These are phyloP conservation scores for Toxoplasma gondii DNA, from an alignment of 169 alveolate species.

Conservation along the genomic window DNA sequence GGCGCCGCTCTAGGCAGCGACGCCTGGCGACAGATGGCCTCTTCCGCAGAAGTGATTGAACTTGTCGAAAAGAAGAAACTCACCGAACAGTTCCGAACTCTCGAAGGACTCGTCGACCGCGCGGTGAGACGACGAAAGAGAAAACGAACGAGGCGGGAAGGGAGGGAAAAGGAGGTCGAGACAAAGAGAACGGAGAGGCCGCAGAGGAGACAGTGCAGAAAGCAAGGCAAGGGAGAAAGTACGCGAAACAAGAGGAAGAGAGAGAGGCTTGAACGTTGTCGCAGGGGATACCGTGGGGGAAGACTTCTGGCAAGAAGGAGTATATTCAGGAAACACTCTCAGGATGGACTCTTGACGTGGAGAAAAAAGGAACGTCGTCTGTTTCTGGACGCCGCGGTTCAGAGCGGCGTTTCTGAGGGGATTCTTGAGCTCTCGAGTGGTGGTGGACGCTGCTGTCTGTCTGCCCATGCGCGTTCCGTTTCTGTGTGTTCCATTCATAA, in stretches of 20 bases:
- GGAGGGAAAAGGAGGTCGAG: background rate
- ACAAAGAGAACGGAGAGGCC: background rate
- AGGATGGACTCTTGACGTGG: no score
- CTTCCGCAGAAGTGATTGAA: slow-evolving; percentile 64
- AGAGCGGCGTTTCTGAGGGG: no score
- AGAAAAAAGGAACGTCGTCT: no score
- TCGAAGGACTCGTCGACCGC: slow-evolving; percentile 66
- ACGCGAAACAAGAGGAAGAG: background rate
- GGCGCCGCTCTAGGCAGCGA: slow-evolving; percentile 64
- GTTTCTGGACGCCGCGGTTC: no score
- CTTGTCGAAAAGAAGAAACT: slow-evolving; percentile 65
- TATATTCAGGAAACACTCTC: no score
- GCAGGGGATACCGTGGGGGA: background rate
- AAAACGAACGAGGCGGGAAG: background rate
- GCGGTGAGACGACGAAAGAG: slow-evolving; percentile 37
- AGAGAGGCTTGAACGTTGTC: background rate
- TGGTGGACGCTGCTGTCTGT: no score
- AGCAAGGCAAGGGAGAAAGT: background rate
- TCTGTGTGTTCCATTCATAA: no score
- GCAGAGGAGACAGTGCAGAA: background rate
- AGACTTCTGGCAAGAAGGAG: background rate
- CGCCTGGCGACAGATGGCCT: slow-evolving; percentile 55
- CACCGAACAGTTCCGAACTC: slow-evolving; percentile 64
- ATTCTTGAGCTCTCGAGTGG: no score
- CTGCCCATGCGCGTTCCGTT: no score